phyloP scores from a whole-genome alignment of 2,329 filamentous ascomycete genomes.

The Neonectria sp. region DNA sequence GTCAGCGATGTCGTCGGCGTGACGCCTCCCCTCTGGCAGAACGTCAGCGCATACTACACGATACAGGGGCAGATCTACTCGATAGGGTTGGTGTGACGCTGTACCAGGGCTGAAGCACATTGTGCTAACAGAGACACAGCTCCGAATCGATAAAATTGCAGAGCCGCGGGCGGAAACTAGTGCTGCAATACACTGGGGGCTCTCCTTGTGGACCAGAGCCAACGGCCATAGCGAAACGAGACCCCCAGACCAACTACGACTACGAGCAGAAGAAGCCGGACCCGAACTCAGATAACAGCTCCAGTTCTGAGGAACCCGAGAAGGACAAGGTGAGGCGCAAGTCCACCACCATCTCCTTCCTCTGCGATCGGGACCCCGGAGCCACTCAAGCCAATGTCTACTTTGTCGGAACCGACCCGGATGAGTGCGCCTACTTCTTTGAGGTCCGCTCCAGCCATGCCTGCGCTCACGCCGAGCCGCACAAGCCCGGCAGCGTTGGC shows the following conservation, averaged over 20 bases:
- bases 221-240: conserved; percentile 47
- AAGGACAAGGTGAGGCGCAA: conserved; percentile 67
- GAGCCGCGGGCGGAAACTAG: conserved; percentile 80
- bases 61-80: conserved; percentile 77
- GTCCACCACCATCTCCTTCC: conserved; percentile 91
- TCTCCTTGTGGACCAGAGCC: conserved; percentile 76
- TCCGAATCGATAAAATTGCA: conserved; percentile 66
- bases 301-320: conserved; percentile 34
- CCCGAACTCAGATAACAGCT: conserved; percentile 17
- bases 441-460: conserved; percentile 89
- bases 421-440: conserved; percentile 97
- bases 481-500: conserved; percentile 80
- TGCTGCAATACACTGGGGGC: conserved; percentile 83
- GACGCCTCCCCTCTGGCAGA: conserved; percentile 73
- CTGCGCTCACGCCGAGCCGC: conserved; percentile 77
- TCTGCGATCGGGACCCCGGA: conserved; percentile 88
- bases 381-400: conserved; percentile 79
- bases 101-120: conserved; percentile 12
- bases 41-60: conserved; percentile 85
- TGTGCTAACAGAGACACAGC: conserved; percentile 41
- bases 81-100: conserved; percentile 72
- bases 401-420: conserved; percentile 86
- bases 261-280: conserved; percentile 46
- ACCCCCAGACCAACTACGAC: conserved; percentile 47
- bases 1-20: conserved; percentile 76